These are phyloP conservation scores for Starmerella stellata DNA, from an alignment of 805 yeast species.

Conservation along the genomic window DNA sequence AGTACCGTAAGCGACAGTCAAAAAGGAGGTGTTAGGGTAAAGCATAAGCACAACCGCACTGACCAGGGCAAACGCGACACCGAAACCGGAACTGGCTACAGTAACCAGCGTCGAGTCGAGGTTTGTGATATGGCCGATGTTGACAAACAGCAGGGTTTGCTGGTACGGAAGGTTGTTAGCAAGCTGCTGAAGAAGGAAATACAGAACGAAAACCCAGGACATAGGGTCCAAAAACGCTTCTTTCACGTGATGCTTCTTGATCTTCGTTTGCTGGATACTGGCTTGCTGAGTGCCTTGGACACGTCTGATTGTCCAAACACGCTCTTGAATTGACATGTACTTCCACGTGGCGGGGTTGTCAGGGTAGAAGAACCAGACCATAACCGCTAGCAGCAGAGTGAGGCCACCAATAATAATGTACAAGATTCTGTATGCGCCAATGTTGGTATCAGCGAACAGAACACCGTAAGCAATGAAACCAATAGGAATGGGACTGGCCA, in stretches of 20 bases:
- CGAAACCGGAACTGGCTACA: slow-evolving; percentile 32
- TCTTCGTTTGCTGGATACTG: slow-evolving; percentile 29
- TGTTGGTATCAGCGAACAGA: slow-evolving; percentile 12
- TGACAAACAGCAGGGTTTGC: slow-evolving; percentile 27
- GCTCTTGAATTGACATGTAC: slow-evolving; percentile 33
- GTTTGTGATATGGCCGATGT: slow-evolving; percentile 25
- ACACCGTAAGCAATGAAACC: slow-evolving; percentile 28
- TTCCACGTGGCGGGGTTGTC: slow-evolving; percentile 37
- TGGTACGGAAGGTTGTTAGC: slow-evolving; percentile 33
- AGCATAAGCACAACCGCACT: slow-evolving; percentile 21
- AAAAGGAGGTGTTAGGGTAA: slow-evolving; percentile 24
- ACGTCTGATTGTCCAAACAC: slow-evolving; percentile 32
- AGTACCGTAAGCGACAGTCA: slow-evolving; percentile 18
- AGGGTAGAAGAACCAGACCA: slow-evolving; percentile 32
- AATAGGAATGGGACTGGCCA: slow-evolving; percentile 35
- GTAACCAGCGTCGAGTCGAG: slow-evolving; percentile 32
- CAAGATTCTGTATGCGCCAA: slow-evolving; percentile 33
- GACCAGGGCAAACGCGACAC: slow-evolving; percentile 22
- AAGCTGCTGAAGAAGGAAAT: slow-evolving; percentile 28
- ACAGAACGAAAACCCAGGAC: slow-evolving; percentile 25
- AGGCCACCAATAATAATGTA: slow-evolving; percentile 38
- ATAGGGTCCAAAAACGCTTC: slow-evolving; percentile 36
- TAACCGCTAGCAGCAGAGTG: slow-evolving; percentile 27
- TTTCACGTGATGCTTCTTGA: slow-evolving; percentile 33
- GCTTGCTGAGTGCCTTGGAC: slow-evolving; percentile 26